Conservation (phyloP, 1,284 basidiomycete genomes). For the Gomphus bonarii region DNA sequence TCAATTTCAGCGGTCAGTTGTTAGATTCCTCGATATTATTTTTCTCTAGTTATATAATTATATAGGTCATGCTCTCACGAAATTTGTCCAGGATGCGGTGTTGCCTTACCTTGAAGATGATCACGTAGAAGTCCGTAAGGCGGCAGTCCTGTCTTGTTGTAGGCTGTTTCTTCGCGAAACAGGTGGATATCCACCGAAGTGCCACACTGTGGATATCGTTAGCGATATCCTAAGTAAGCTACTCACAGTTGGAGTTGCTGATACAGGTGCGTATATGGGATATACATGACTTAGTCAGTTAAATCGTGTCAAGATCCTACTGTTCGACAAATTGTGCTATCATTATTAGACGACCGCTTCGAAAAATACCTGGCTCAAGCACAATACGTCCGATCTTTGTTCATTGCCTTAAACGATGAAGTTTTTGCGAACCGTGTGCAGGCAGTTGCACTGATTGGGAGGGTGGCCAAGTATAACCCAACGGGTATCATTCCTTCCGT, state of each 20-base stretch:
- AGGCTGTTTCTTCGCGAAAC: constrained; percentile 90
- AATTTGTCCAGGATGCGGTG: constrained; percentile 90
- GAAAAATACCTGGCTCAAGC: constrained; percentile 98
- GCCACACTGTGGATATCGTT: constrained; percentile 94
- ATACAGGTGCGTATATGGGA: constrained; percentile 54
- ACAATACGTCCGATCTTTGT: constrained; percentile 92
- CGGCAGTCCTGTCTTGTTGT: constrained; percentile 90
- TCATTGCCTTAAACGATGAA: constrained; percentile 97
- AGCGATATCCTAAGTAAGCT: constrained; percentile 97
- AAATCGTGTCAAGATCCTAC: constrained; percentile 44
- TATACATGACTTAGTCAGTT: constrained; percentile 2
- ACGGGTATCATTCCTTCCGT: constrained; percentile 99
- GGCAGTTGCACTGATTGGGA: constrained; percentile 87
- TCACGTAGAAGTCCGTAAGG: constrained; percentile 77
- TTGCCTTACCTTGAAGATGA: constrained; percentile 95
- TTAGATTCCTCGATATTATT: neutral
- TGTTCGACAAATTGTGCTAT: constrained; percentile 84
- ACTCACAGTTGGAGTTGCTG: constrained; percentile 93
- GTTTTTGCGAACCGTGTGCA: constrained; percentile 91
- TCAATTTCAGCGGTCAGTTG: constrained; percentile 82
- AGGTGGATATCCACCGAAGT: constrained; percentile 95
- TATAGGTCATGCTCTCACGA: constrained; percentile 84
- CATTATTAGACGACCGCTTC: constrained; percentile 86
- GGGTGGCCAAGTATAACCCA: constrained; percentile 91
- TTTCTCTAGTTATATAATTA: neutral